Conservation (phyloP, 2,329 filamentous ascomycete species). For the Fusarium chaquense region DNA sequence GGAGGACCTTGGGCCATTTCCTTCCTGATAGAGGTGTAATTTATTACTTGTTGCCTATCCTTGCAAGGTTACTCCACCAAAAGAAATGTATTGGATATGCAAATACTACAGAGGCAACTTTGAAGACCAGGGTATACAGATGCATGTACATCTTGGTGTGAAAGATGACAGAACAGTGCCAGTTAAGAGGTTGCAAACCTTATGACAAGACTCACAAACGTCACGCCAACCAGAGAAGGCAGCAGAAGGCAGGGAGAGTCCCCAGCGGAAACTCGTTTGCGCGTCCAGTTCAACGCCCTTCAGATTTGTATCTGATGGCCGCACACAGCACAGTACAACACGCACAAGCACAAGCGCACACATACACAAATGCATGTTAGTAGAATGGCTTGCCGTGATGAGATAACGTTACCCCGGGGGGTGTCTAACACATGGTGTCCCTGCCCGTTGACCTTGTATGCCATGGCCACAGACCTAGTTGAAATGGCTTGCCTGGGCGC, state of each 20-base stretch:
- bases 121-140: conserved; percentile 26
- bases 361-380: conserved; percentile 39
- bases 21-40: conserved; percentile 21
- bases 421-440: conserved; percentile 31
- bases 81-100: conserved; percentile 24
- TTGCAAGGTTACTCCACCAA: conserved; percentile 31
- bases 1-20: conserved; percentile 20
- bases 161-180: conserved; percentile 19
- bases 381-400: conserved; percentile 36
- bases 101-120: conserved; percentile 26
- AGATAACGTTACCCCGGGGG: conserved; percentile 27
- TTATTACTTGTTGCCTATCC: conserved; percentile 15
- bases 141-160: conserved; percentile 29
- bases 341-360: conserved; percentile 44
- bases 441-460: conserved; percentile 36
- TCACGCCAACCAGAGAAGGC: conserved; percentile 29
- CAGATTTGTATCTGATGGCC: conserved; percentile 37
- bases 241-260: conserved; percentile 5
- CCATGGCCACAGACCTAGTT: conserved; percentile 33
- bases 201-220: conserved; percentile 22
- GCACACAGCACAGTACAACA: conserved; percentile 29
- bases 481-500: conserved; percentile 32
- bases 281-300: conserved; percentile 19
- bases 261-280: conserved; percentile 35
- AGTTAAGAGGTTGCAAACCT: conserved; percentile 13